A percentile compares a stretch with the other conserved stretches of the same genome.
These are phyloP conservation scores for Quercus variabilis DNA, from an alignment of 306 rosid genomes.

Conservation along the genomic window DNA sequence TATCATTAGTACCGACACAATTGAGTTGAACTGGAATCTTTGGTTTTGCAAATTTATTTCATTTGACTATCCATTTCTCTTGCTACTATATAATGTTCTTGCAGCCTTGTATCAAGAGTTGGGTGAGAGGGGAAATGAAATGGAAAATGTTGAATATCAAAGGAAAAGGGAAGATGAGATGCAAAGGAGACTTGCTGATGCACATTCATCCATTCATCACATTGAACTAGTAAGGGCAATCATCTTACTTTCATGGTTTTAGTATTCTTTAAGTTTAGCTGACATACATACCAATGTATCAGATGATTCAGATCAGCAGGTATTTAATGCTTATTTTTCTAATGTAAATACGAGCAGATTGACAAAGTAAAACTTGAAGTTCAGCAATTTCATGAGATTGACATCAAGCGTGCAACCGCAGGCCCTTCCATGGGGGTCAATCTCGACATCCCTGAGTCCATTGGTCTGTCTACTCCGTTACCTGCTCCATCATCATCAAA, in stretches of 20 bases:
- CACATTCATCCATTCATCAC: conserved; percentile 79
- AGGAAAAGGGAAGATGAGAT: conserved; percentile 59
- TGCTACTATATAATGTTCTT: conserved; percentile 14
- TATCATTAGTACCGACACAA: neutral
- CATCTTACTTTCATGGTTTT: neutral
- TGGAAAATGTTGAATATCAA: conserved; percentile 85
- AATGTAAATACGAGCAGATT: conserved; percentile 44
- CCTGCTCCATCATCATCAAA: conserved; percentile 53
- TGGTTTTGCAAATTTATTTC: neutral
- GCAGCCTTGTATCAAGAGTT: conserved; percentile 83
- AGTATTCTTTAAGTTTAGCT: neutral
- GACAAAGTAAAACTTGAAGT: conserved; percentile 56
- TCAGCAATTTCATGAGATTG: conserved; percentile 46
- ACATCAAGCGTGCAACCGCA: conserved; percentile 52
- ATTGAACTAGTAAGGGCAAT: conserved; percentile 69
- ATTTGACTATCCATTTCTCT: neutral
- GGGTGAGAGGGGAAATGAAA: conserved; percentile 86
- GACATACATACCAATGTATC: conserved; percentile 3
- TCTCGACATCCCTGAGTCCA: conserved; percentile 92
- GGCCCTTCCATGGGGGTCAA: conserved; percentile 50
- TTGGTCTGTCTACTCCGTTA: conserved; percentile 61
- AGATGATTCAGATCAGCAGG: neutral
- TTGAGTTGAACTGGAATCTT: neutral
- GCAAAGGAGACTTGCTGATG: conserved; percentile 75
- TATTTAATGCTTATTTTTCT: conserved; percentile 11